Percentiles rank a stretch among this genome's conserved stretches.
These are phyloP conservation scores for Ormosia semicastrata DNA, from an alignment of 306 rosid species.

Conservation along the genomic window DNA sequence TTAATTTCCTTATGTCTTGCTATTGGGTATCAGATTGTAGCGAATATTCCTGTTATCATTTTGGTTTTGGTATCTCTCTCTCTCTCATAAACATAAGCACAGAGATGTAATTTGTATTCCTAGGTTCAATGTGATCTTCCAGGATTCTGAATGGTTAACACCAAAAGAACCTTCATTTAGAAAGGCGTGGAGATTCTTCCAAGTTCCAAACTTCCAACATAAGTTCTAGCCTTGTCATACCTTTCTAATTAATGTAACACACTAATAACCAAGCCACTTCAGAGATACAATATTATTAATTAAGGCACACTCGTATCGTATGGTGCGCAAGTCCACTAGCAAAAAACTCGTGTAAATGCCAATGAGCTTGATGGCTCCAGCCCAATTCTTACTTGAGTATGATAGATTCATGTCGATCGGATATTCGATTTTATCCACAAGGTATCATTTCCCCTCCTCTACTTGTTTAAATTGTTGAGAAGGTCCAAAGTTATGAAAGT, in stretches of 20 bases:
- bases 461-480: too few relatives aligned
- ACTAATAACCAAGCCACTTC: background rate
- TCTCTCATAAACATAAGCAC: background rate
- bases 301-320: background rate
- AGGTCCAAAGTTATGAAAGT: too few relatives aligned
- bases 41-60: background rate
- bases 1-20: conserved; percentile 12
- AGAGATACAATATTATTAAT: background rate
- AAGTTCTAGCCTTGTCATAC: too few relatives aligned
- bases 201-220: too few relatives aligned
- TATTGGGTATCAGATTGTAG: background rate
- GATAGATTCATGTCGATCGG: too few relatives aligned
- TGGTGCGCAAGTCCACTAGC: background rate
- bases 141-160: background rate
- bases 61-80: background rate
- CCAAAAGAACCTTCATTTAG: background rate
- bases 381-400: too few relatives aligned
- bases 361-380: too few relatives aligned
- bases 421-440: too few relatives aligned
- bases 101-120: background rate
- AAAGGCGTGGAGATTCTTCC: background rate
- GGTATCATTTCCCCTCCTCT: too few relatives aligned
- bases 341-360: background rate
- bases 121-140: background rate
- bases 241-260: background rate